These are phyloP conservation scores for Coniochaeta sp. DNA, from an alignment of 2,329 filamentous ascomycete genomes.

Conservation along the genomic window DNA sequence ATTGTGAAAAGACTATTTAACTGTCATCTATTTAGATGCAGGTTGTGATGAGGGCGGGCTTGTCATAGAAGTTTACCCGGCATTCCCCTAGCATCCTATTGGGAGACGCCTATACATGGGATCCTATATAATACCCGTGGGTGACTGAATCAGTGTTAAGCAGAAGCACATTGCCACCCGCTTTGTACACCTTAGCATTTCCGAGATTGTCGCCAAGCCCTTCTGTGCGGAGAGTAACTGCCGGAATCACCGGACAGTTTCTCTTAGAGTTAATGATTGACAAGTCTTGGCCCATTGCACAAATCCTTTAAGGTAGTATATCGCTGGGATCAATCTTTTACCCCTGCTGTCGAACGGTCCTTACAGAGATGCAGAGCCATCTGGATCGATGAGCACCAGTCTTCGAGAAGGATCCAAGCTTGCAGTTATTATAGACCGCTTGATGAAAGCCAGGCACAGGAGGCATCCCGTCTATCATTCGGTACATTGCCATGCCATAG, in stretches of 20 bases:
- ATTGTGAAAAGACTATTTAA: neutral
- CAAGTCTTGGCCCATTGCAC: neutral
- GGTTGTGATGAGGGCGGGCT: neutral
- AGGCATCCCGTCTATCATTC: neutral
- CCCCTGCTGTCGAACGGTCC: neutral
- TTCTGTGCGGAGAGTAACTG: neutral
- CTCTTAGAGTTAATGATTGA: neutral
- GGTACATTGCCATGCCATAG: too few relatives aligned
- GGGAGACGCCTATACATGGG: neutral
- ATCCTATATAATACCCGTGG: neutral
- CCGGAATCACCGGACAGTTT: neutral
- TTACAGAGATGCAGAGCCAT: neutral
- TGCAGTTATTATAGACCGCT: neutral
- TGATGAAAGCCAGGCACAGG: neutral
- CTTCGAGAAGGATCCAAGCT: neutral
- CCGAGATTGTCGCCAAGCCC: neutral
- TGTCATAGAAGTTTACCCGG: neutral
- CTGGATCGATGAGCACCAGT: neutral
- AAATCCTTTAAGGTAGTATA: neutral
- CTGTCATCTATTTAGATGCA: slow-evolving; percentile 1
- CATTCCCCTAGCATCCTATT: neutral
- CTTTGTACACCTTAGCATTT: neutral
- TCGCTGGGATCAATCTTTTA: neutral
- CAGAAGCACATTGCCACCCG: neutral
- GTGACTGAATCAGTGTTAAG: neutral